Evolutionary conservation across 2,329 filamentous ascomycete species (phyloP), one percentile per base, ranked within the genome.

Genomic region (Aspergillus floridensis): DNA sequence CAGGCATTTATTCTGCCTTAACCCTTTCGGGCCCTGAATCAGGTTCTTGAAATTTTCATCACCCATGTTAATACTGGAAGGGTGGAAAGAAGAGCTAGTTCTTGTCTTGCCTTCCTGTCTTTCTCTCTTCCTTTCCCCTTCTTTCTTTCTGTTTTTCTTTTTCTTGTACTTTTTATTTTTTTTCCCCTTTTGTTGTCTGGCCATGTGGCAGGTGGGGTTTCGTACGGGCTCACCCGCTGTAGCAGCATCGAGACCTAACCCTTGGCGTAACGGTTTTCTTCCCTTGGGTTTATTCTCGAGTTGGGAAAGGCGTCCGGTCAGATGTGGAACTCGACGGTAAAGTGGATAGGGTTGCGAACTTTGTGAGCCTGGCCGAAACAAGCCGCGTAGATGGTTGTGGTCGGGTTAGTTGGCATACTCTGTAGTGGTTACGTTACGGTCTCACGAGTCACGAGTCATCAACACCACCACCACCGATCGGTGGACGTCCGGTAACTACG

Each of bases 261-360:
- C 65, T 70, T 70, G 69, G 70, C 65, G 61, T 70, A 74, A 74
- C 71, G 70, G 70, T 66, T 72, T 70, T 71, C 16, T 44, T 19
- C 16, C 16, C n/a, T 44, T 19, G 6, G 14, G 16, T 44, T 54
- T 16, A 29, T 44, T 59, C 56, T 31, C 32, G 57, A 60, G 61
- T 59, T 59, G 53, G 56, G 58, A 35, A 59, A 63, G 58, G 51
- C 51, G 53, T 35, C 32, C 32, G 32, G 32, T 62, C 53, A 60
- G 59, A 58, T 60, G 57, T 48, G 48, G 57, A n/a, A 47, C 32
- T 60, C 49, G 53, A 58, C 31, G 53, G 19, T 44, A 44, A 16
- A 44, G 16, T 44, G 16, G 38, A 7, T 48, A 57, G 58, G 49
- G 51, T 58, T 59, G 58, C 53, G 58, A 53, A 53, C 21, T 44